Evolutionary conservation across 176 grass and related monocot genomes (phyloP).

Genomic region (Bromus sterilis): DNA sequence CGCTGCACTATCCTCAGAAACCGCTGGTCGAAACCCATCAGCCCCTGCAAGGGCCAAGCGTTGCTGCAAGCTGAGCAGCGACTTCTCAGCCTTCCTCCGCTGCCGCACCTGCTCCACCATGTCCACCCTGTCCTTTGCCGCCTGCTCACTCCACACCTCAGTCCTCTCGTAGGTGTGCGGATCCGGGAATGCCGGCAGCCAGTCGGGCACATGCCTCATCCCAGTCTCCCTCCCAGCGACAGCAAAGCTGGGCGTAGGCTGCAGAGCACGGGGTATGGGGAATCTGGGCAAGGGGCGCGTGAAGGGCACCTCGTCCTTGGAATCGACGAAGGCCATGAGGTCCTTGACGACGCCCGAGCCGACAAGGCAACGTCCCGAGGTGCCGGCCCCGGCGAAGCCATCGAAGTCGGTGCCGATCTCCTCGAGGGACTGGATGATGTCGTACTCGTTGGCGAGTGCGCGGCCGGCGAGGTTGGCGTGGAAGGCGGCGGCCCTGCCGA

Average conservation of each 20-base stretch:
- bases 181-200: constrained; percentile 79
- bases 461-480: constrained; percentile 67
- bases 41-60: constrained; percentile 41
- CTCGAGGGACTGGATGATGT: constrained; percentile 71
- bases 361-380: constrained; percentile 45
- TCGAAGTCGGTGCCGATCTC: constrained; percentile 46
- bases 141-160: constrained; percentile 43
- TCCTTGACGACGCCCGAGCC: constrained; percentile 63
- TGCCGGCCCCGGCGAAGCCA: constrained; percentile 54
- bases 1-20: not conserved
- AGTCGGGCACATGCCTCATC: constrained; percentile 60
- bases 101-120: constrained; percentile 54
- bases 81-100: constrained; percentile 66
- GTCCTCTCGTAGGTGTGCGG: constrained; percentile 44
- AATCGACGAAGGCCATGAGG: constrained; percentile 39
- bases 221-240: constrained; percentile 18
- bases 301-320: constrained; percentile 54
- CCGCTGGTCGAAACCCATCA: constrained; percentile 21
- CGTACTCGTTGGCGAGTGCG: constrained; percentile 59
- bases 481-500: constrained; percentile 57
- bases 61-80: constrained; percentile 67
- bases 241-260: constrained; percentile 6
- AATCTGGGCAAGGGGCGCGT: constrained; percentile 41
- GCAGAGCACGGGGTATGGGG: constrained; percentile 29
- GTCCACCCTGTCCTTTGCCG: constrained; percentile 32